Evolutionary conservation across 768 basidiomycete genomes (phyloP), one percentile per base, ranked within the genome.

Genomic region (Lanmaoa pseudosensibilis): DNA sequence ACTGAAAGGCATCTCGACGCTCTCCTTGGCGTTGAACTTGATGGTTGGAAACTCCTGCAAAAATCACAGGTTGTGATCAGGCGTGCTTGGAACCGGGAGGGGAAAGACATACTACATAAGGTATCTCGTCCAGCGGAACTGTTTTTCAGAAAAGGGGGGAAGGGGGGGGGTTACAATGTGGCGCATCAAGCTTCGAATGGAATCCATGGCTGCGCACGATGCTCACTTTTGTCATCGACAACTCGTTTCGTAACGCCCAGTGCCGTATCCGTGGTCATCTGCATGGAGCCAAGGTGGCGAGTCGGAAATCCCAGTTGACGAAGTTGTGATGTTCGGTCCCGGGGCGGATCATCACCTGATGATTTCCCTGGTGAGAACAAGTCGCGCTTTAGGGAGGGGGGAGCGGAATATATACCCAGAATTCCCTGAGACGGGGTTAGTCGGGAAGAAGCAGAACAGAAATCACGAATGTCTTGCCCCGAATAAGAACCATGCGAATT

Each of bases 221-320:
- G 66, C 79, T 50, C 58, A 86, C 85, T 74, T 66, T 84, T 80
- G 68, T 94, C 90, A 46, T 86, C 72, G 0, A 94, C 86, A 16
- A 95, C 87, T 5, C 83, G 72, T 67, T 93, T 94, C 1, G 93
- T 92, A 5, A 97, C 96, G 5, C 89, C 92, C 0, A 98, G 77
- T 1, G 96, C 96, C 2, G 96, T 98, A 73, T 99, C 96, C 0
- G 97, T 99, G 33, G 97, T 98, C 97, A 99, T 99, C 73, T 99
- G 97, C 1, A 93, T 78, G 2, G 85, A 76, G 0, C 94, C 94
- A 9, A 99, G 78, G 71, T 90, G 91, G 33, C 97, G 82, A 7
- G 82, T 82, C 1, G 92, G 90, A 70, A 96, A 99, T 1, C 94
- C 94, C 37, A 94, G 75, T 16, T 79, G 80, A 32, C 96, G 87